These are phyloP conservation scores for Escovopsis sp. DNA, from an alignment of 2,329 filamentous ascomycete species.

Conservation along the genomic window DNA sequence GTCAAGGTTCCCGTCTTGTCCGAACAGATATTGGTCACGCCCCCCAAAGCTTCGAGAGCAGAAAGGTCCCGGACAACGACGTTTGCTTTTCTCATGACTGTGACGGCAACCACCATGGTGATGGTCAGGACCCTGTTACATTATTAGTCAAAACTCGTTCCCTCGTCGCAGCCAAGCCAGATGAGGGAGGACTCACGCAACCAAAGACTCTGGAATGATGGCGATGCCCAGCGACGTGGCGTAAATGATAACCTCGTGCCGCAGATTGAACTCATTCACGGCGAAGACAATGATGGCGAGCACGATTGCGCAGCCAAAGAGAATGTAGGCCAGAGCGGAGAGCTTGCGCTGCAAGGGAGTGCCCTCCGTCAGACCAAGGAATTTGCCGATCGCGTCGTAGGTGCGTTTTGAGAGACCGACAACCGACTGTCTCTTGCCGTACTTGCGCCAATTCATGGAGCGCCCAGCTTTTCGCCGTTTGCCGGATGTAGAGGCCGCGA, in stretches of 20 bases:
- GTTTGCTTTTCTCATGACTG: constrained; percentile 48
- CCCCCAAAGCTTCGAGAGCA: constrained; percentile 53
- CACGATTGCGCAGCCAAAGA: constrained; percentile 55
- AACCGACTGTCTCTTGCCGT: constrained; percentile 34
- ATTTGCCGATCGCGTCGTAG: constrained; percentile 38
- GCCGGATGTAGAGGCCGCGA: constrained; percentile 41
- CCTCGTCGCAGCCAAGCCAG: neutral
- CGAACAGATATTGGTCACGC: constrained; percentile 58
- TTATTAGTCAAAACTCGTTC: constrained; percentile 6
- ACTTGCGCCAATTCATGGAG: constrained; percentile 38
- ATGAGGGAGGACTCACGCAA: constrained; percentile 32
- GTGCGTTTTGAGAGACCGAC: constrained; percentile 31
- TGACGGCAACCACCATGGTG: constrained; percentile 52
- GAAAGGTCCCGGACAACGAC: constrained; percentile 52
- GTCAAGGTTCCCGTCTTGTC: constrained; percentile 61
- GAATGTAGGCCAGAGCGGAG: constrained; percentile 59
- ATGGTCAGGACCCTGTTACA: constrained; percentile 44
- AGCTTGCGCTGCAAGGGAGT: constrained; percentile 69
- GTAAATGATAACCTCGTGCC: constrained; percentile 41
- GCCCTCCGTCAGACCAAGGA: constrained; percentile 48
- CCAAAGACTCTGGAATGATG: constrained; percentile 50
- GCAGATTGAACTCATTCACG: constrained; percentile 37
- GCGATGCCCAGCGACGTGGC: constrained; percentile 44
- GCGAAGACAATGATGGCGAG: constrained; percentile 44
- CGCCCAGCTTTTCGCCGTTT: constrained; percentile 40